Base-by-base conservation (phyloP, 129 eudicot species). In the Lactuca saligna region DNA sequence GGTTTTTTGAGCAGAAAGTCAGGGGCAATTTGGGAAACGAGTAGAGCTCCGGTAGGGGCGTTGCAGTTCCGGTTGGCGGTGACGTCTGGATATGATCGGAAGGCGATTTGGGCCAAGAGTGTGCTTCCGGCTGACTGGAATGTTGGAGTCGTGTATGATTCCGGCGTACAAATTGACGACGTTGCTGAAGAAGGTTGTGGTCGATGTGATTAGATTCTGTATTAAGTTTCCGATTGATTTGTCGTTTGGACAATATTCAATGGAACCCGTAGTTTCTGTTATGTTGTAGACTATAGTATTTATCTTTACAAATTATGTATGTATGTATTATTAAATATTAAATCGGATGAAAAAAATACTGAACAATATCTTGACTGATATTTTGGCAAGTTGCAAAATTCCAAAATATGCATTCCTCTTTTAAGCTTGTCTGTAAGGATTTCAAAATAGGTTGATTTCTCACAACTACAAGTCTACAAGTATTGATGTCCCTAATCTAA, bases 11-110 rank as follows among this genome's bases (percentile, higher is more conserved):
- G 75, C 48, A 46, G 89, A 68, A 85, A 80, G 16, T 50, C 85
- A 0, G 99, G 99, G 49, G 99, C 97, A 6, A 82, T 94, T 38
- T 94, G 99, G 99, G 83, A 82, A 51, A 89, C 96, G 15, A 75
- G 77, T 48, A 61, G 83, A 25, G 88, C 79, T 3, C 97, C 91
- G 2, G 55, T 46, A 6, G 99, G 97, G 35, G 54, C 84, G 10
- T 38, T 89, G 84, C 86, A 81, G 32, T 79, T 94, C 37, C 76
- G 96, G n/a, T 77, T 94, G 39, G 76, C 68, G 67, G 90, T 94
- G 31, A 85, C 88, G 20, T 73, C 87, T 0, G 98, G 98, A 56
- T 84, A 72, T 17, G 91, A 86, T 54, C 79, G 87, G 37, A 76
- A 86, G 39, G 46, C 57, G 71, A 64, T 82, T 61, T 80, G 86